Base-by-base conservation (phyloP, 345 rosid genomes). In the Arabis hirsuta region DNA sequence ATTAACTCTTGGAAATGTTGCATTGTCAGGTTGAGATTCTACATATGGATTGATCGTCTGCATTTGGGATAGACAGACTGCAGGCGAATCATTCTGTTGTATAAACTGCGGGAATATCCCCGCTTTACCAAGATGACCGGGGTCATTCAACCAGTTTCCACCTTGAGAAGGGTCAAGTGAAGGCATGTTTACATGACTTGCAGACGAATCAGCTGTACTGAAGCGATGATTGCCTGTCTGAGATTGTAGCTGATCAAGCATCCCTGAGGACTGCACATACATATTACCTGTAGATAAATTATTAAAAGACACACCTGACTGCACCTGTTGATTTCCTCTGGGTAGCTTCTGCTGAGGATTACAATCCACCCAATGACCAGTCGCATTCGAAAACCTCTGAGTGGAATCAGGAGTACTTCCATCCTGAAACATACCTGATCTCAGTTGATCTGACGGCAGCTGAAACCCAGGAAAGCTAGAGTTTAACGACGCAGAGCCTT, bases 401-500 rank as follows among this genome's bases (percentile, higher is more conserved):
- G 67, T 29, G 56, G 82, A 74, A 61, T 63, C 76, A 64, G 24
- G 83, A 16, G 82, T 76, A 71, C 58, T 16, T 19, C 69, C 73
- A 70, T 71, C 73, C 44, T 73, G 84, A 59, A 60, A 69, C 24
- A 67, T 38, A 65, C 77, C 78, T 48, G 81, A 81, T 71, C 79
- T 71, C 54, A 58, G 78, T 53, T 80, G 83, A 47, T 67, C 44
- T 29, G 79, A 75, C 7, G 84, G 75, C 59, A 77, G 88, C 80
- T 80, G 84, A 76, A 83, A 80, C 62, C 86, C 87, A 59, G 87
- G 82, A 58, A 82, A 71, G 65, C 81, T 72, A 47, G 78, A 72
- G 70, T 70, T 80, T 69, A 78, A 65, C 45, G 83, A 73, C 41
- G 78, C 76, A 24, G 83, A 65, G 54, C 76, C 76, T 56, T 76